Evolutionary conservation across 495 filamentous ascomycete genomes (phyloP), one percentile per base, ranked within the genome.

Genomic region (Trichocladium antarcticum): DNA sequence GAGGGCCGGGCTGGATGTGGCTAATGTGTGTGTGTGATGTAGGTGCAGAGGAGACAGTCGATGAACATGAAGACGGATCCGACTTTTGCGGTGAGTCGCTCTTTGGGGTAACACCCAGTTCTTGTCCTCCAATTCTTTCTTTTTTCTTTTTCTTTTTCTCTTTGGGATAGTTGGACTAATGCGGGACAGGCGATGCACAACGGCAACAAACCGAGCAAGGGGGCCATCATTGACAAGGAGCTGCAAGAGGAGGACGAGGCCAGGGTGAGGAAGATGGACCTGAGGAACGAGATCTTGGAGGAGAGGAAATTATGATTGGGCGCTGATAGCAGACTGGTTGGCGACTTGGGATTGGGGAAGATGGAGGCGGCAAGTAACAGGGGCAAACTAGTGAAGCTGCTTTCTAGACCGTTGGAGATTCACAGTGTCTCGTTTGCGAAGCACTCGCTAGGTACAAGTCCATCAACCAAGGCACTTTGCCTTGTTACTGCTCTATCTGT

Each of bases 191-290:
- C 57, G 6, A 51, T 12, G 1, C 17, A 55, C 1, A 40, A 63
- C 40, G 51, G 51, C 19, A 61, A 57, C 53, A 48, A 48, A 37
- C 60, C 60, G 1, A 5, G 14, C 45, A 47, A 43, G 35, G 60
- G 60, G 17, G 60, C 57, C 16, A 39, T 42, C 6, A 61, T 57
- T 20, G 60, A 63, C 53, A 61, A 61, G 40, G 55, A 63, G 36
- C 21, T 63, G 15, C 31, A 38, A 24, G 46, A 49, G 16, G 58
- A 63, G 17, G 60, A 63, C 14, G 50, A 54, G 15, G 58, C 21
- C 1, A 51, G 38, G 41, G 6, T 63, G n/a, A 37, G 16, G 36
- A 59, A 47, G 37, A 63, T 57, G 46, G 20, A 27, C 8, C n/a
- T n/a, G n/a, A n/a, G n/a, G n/a, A 8, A 53, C 6, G 40, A 49